Percentiles rank a stretch among this genome's conserved stretches.
Evolutionary conservation across 2,329 filamentous ascomycete species (phyloP).

Genomic region (Fusarium oligoseptatum): DNA sequence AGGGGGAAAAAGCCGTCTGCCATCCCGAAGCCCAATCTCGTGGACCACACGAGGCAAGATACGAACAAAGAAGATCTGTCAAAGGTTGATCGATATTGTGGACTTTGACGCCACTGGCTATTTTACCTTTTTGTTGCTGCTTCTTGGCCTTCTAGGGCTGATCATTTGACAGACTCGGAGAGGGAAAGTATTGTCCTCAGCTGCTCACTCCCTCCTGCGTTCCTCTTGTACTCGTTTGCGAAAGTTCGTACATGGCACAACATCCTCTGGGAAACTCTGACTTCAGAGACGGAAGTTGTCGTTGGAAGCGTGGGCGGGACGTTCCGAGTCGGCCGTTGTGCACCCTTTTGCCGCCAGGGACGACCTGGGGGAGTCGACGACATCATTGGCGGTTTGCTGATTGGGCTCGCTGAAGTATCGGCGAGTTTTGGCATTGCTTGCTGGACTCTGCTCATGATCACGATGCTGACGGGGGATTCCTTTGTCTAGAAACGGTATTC

Average conservation of each 20-base stretch:
- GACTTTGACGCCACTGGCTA: slow-evolving; percentile 23
- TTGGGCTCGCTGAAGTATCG: not conserved
- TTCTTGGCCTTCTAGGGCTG: not conserved
- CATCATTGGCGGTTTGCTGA: not conserved
- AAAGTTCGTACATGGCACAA: not conserved
- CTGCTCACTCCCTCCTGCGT: not conserved
- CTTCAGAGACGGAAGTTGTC: not conserved
- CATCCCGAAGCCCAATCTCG: slow-evolving; percentile 4
- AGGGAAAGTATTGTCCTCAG: not conserved
- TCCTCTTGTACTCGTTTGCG: not conserved
- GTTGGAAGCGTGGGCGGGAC: not conserved
- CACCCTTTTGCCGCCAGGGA: not conserved
- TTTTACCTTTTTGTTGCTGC: not conserved
- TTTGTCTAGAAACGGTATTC: not conserved
- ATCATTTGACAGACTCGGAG: not conserved
- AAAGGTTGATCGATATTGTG: not conserved
- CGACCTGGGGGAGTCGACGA: not conserved
- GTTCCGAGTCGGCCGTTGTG: not conserved
- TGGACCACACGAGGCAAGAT: slow-evolving; percentile 14
- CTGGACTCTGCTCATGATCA: not conserved
- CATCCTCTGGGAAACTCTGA: not conserved
- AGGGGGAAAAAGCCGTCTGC: not conserved
- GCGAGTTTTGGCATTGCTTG: not conserved
- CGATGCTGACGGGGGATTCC: not conserved
- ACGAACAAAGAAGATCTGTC: not conserved